These are phyloP conservation scores for Atalantia buxifolia DNA, from an alignment of 345 rosid genomes.

Conservation along the genomic window DNA sequence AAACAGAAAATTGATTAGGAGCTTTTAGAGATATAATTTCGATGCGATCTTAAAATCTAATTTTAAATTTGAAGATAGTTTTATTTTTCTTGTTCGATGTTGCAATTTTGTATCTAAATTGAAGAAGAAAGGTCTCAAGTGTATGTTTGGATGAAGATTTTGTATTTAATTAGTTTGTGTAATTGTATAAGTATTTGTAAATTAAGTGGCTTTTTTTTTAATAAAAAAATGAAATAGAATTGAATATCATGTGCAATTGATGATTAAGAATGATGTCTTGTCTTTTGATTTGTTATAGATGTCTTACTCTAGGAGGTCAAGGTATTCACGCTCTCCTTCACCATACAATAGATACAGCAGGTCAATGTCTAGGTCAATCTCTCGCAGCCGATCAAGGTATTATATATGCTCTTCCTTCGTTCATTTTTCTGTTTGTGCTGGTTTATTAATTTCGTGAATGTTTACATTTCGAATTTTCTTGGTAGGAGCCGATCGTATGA, in stretches of 20 bases:
- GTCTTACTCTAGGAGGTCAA: slow-evolving; percentile 73
- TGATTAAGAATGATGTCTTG: neutral
- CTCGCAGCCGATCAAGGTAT: slow-evolving; percentile 63
- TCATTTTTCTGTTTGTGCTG: neutral
- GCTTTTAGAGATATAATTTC: neutral
- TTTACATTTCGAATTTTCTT: neutral
- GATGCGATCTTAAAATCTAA: neutral
- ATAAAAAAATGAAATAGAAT: neutral
- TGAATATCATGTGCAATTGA: neutral
- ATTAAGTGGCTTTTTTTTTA: too few relatives aligned
- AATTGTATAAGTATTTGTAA: neutral
- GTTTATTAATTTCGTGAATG: neutral
- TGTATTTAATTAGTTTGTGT: neutral
- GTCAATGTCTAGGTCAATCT: slow-evolving; percentile 56
- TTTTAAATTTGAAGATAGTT: neutral
- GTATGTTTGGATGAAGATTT: neutral
- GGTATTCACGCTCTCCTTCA: slow-evolving; percentile 61
- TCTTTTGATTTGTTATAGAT: slow-evolving; percentile 34
- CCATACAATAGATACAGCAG: slow-evolving; percentile 45
- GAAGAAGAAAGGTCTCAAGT: neutral
- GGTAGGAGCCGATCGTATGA: slow-evolving; percentile 54
- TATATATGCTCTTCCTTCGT: neutral
- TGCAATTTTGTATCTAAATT: neutral
- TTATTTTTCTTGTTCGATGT: neutral
- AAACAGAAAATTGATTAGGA: neutral